A percentile compares a stretch with the other conserved stretches of the same genome.
Evolutionary conservation across 371 early-diverging fungal species (phyloP).

Genomic region (Modicella reniformis): DNA sequence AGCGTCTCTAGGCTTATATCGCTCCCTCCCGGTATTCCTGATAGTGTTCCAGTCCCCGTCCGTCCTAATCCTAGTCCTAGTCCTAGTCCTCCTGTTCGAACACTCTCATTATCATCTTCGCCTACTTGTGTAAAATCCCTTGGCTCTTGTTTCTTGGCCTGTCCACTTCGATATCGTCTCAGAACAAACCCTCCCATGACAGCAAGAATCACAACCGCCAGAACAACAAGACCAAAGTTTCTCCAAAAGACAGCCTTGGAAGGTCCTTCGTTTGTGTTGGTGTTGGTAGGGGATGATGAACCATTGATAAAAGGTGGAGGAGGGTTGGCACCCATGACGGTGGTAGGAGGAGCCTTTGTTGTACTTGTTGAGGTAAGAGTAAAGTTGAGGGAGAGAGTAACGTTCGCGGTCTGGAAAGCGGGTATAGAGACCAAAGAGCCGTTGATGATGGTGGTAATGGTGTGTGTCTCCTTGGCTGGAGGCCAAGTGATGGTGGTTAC

Average conservation of each 20-base stretch:
- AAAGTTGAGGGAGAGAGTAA: slow-evolving; percentile 31
- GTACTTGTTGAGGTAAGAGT: slow-evolving; percentile 23
- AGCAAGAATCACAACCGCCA: slow-evolving; percentile 24
- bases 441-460: slow-evolving; percentile 32
- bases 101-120: slow-evolving; percentile 40
- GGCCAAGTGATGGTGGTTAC: slow-evolving; percentile 28
- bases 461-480: slow-evolving; percentile 31
- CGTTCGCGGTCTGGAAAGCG: slow-evolving; percentile 40
- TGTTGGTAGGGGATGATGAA: slow-evolving; percentile 3
- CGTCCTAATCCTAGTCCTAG: too few relatives aligned
- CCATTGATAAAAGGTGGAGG: slow-evolving; percentile 33
- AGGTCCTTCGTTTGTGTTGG: slow-evolving; percentile 11
- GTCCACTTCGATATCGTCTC: slow-evolving; percentile 31
- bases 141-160: slow-evolving; percentile 49
- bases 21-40: slow-evolving; percentile 16
- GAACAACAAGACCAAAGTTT: slow-evolving; percentile 31
- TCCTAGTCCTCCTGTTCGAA: slow-evolving; percentile 9
- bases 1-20: slow-evolving; percentile 33
- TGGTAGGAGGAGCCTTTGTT: slow-evolving; percentile 43
- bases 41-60: neutral
- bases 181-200: slow-evolving; percentile 21
- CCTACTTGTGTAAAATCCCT: slow-evolving; percentile 38
- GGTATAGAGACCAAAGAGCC: slow-evolving; percentile 28
- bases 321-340: slow-evolving; percentile 29
- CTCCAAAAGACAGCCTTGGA: slow-evolving; percentile 19